These are phyloP conservation scores for Talaromyces amestolkiae DNA, from an alignment of 2,329 filamentous ascomycete genomes.

Conservation along the genomic window DNA sequence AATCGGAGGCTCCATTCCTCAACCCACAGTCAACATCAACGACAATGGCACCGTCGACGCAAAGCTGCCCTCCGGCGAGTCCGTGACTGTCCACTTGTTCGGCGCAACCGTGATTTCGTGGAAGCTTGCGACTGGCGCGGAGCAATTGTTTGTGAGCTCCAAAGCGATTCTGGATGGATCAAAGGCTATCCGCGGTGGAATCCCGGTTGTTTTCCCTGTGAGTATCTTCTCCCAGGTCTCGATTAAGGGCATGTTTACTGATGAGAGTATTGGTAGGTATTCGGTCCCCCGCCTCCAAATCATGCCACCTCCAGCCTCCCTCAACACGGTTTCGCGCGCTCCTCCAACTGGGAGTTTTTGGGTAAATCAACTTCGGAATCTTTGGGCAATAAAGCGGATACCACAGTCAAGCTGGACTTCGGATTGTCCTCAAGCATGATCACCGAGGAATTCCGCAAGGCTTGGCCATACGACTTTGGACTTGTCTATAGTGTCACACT, in stretches of 20 bases:
- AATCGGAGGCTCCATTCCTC: conserved; percentile 68
- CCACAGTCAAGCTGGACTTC: conserved; percentile 90
- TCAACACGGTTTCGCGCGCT: conserved; percentile 93
- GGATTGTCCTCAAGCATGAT: conserved; percentile 75
- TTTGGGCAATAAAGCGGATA: conserved; percentile 48
- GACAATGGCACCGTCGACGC: conserved; percentile 70
- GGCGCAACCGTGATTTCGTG: conserved; percentile 92
- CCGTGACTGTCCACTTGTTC: conserved; percentile 79
- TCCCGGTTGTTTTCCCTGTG: conserved; percentile 91
- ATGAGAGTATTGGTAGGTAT: conserved; percentile 55
- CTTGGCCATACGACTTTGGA: conserved; percentile 85
- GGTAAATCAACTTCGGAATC: conserved; percentile 54
- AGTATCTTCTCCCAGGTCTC: conserved; percentile 30
- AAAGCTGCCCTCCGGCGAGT: conserved; percentile 79
- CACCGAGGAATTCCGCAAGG: conserved; percentile 62
- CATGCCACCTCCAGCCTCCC: conserved; percentile 75
- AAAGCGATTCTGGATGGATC: conserved; percentile 77
- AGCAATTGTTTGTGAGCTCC: conserved; percentile 85
- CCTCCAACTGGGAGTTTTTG: conserved; percentile 86
- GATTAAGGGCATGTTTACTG: background rate
- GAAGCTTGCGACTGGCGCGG: conserved; percentile 74
- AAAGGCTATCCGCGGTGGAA: conserved; percentile 86
- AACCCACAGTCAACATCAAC: conserved; percentile 73
- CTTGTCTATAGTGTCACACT: conserved; percentile 92
- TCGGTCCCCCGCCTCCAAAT: conserved; percentile 76